Evolutionary conservation across 257 asterid species (phyloP), one percentile per base, ranked within the genome.

Genomic region (Leptodermis oblonga): DNA sequence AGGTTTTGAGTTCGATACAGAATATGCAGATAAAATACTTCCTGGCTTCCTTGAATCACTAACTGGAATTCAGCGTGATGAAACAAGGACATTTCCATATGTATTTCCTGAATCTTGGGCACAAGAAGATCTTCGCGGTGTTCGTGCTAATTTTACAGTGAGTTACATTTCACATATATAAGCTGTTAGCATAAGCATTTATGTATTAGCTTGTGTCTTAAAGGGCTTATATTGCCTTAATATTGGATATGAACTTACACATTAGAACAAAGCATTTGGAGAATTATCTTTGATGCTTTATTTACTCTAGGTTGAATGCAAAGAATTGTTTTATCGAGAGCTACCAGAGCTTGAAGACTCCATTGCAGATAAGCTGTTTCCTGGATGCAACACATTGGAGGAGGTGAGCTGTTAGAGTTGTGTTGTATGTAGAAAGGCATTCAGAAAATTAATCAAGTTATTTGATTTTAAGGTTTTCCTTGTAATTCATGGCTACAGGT

Each of bases 1-100:
- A 93, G 96, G 96, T 75, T 93, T 93, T 75, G 95, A 85, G 73
- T 90, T 93, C 76, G 99, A 90, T 79, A 87, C 99, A 15, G 99
- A 93, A 78, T 95, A 93, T 73, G 99, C 88, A 61, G 87, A 88
- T 74, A 85, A 72, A 74, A 92, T 93, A 61, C 94, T 93, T 76
- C 96, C 97, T 14, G 96, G 89, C 72, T 93, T 93, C 76, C 74
- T 85, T 58, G 82, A 85, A 67, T 77, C 94, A 5, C 75, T 90
- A 62, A 52, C 76, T 70, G 97, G 96, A 70, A 86, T 87, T 61
- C 81, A 86, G 73, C 80, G 86, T 65, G 96, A 89, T 48, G 97
- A 89, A 84, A 85, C 84, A 42, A 90, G 78, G 83, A 80, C 88
- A 33, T 93, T 93, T 78, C 96, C 94, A 6, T 85, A 79, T 73